These are phyloP conservation scores for Colletotrichum neosansevieriae DNA, from an alignment of 2,329 filamentous ascomycete species.

Conservation along the genomic window DNA sequence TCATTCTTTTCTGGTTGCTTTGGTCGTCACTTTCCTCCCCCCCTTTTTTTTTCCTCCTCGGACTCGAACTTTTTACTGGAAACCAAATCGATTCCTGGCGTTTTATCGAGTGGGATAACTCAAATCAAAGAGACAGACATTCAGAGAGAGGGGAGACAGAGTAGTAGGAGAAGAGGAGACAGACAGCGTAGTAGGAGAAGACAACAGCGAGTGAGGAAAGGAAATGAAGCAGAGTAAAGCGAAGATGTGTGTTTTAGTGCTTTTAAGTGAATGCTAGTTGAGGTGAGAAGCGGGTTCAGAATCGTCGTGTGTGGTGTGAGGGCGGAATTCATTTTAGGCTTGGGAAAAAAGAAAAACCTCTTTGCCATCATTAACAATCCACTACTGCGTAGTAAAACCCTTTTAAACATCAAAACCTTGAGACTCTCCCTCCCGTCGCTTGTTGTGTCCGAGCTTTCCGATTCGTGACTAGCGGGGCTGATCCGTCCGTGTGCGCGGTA, in stretches of 20 bases:
- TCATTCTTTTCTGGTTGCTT: neutral
- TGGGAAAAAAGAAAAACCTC: neutral
- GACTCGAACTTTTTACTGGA: conserved; percentile 1
- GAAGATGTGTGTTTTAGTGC: neutral
- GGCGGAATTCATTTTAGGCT: too few species aligned
- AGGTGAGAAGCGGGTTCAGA: neutral
- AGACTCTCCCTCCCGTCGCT: neutral
- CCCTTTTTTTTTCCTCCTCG: neutral
- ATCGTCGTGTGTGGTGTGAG: too few species aligned
- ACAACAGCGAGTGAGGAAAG: neutral
- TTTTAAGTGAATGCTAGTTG: neutral
- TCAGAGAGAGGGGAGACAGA: neutral
- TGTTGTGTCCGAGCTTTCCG: neutral
- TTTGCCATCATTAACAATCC: conserved; percentile 9
- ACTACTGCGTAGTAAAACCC: too few species aligned
- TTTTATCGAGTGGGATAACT: conserved; percentile 35
- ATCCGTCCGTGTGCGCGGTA: too few species aligned
- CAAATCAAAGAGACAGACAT: conserved; percentile 26
- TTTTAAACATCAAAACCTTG: too few species aligned
- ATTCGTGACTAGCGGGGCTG: neutral
- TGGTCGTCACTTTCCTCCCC: neutral
- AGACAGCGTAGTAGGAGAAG: neutral
- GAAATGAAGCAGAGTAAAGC: neutral
- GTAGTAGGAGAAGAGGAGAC: neutral
- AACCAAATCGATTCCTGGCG: conserved; percentile 23